Evolutionary conservation across 202 grass and related monocot species (phyloP).

Genomic region (Brachypodium distachyon): DNA sequence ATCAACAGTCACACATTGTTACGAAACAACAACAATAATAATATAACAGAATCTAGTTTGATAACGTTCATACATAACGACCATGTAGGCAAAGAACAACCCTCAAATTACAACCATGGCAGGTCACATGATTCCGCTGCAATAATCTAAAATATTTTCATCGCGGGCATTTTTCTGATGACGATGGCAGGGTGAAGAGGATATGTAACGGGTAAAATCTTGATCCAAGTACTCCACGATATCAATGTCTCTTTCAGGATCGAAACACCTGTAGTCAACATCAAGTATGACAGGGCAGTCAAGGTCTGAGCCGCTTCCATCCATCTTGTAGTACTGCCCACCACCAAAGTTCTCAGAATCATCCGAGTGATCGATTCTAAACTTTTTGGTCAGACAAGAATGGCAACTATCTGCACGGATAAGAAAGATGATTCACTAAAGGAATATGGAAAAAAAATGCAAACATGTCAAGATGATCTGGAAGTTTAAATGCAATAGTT

Average conservation of each 20-base stretch:
- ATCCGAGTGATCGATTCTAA: background rate
- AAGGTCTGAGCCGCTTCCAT: background rate
- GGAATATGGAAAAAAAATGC: background rate
- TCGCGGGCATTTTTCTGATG: background rate
- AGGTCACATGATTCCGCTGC: background rate
- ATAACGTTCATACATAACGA: background rate
- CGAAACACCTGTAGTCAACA: background rate
- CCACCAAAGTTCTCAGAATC: background rate
- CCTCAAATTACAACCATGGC: background rate
- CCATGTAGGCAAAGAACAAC: background rate
- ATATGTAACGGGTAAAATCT: background rate
- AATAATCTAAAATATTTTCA: background rate
- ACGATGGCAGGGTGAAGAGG: background rate
- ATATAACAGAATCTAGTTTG: background rate
- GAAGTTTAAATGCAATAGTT: background rate
- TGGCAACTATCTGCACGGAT: background rate
- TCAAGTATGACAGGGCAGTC: background rate
- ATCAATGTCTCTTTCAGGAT: conserved; percentile 7
- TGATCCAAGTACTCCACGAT: background rate
- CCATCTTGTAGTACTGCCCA: background rate
- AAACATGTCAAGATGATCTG: background rate
- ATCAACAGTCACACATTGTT: too few relatives aligned
- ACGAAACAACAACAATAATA: background rate
- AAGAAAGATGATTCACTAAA: background rate
- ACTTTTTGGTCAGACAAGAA: background rate